Evolutionary conservation across 2,329 filamentous ascomycete genomes (phyloP).

Genomic region (Amauroascus verrucosus): DNA sequence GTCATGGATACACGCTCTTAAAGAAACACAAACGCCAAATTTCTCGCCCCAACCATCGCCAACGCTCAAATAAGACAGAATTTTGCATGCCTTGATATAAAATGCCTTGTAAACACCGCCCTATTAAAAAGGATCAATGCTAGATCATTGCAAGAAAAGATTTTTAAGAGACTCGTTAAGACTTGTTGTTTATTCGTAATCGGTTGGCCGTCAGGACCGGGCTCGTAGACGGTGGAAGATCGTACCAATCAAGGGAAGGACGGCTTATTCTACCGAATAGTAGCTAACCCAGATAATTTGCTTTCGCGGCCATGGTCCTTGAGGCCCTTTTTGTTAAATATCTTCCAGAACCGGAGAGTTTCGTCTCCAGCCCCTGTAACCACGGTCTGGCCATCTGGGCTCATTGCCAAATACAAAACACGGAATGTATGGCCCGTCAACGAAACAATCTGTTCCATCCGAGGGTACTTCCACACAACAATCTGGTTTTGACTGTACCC

Average conservation of each 20-base stretch:
- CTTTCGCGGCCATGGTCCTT: constrained; percentile 55
- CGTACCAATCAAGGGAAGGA: not conserved
- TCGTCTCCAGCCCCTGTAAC: constrained; percentile 96
- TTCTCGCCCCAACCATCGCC: not conserved
- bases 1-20: not conserved
- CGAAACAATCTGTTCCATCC: constrained; percentile 92
- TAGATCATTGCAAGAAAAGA: constrained; percentile 6
- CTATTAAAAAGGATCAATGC: not conserved
- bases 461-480: constrained; percentile 98
- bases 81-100: constrained; percentile 3
- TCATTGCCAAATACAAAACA: constrained; percentile 94
- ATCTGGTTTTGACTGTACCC: constrained; percentile 98
- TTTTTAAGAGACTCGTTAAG: constrained; percentile 6
- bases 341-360: constrained; percentile 92
- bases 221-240: too few species aligned
- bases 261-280: constrained; percentile 51
- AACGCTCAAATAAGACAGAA: constrained; percentile 4
- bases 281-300: constrained; percentile 66
- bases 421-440: constrained; percentile 94
- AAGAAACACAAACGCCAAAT: constrained; percentile 2
- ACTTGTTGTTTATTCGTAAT: not conserved
- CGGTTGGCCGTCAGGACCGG: not conserved
- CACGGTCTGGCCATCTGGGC: constrained; percentile 83
- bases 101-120: constrained; percentile 4
- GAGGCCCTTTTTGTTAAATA: constrained; percentile 74